These are phyloP conservation scores for Magnolia officinalis DNA, from an alignment of 164 flowering plant genomes.

Conservation along the genomic window DNA sequence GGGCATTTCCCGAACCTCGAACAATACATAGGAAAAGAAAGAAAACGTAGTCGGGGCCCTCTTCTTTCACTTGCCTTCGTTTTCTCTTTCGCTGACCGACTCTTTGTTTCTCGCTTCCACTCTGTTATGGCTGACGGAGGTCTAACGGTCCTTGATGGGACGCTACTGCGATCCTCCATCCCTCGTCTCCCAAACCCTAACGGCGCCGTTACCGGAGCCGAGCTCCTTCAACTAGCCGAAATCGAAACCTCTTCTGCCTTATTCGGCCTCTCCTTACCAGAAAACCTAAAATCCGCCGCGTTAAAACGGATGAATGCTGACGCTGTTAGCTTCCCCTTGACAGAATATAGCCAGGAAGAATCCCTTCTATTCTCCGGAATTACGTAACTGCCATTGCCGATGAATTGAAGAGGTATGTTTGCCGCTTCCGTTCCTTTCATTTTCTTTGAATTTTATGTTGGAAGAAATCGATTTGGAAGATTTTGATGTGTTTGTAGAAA, in stretches of 20 bases:
- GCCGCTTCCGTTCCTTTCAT: not conserved
- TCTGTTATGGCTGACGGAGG: slow-evolving; percentile 3
- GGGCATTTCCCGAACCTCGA: not conserved
- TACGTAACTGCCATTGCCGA: slow-evolving; percentile 59
- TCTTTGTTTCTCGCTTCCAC: not conserved
- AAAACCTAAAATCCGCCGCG: slow-evolving; percentile 40
- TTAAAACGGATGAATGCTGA: slow-evolving; percentile 36
- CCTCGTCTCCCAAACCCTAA: slow-evolving; percentile 21
- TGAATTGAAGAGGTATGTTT: slow-evolving; percentile 42
- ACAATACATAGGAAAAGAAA: not conserved
- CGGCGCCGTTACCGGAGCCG: slow-evolving; percentile 36
- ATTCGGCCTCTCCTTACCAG: slow-evolving; percentile 54
- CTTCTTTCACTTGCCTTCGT: not conserved
- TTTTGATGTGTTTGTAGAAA: not conserved
- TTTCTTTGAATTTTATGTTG: not conserved
- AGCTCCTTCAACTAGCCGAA: slow-evolving; percentile 48
- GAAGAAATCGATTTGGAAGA: not conserved
- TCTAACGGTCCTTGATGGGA: slow-evolving; percentile 48
- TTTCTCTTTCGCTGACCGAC: not conserved
- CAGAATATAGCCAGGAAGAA: slow-evolving; percentile 26
- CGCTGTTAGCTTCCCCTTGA: slow-evolving; percentile 21
- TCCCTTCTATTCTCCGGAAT: slow-evolving; percentile 29
- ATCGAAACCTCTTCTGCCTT: slow-evolving; percentile 38
- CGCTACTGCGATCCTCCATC: slow-evolving; percentile 31
- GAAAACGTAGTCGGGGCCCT: not conserved